These are phyloP conservation scores for Lactarius deliciosus DNA, from an alignment of 768 basidiomycete genomes.

Conservation along the genomic window DNA sequence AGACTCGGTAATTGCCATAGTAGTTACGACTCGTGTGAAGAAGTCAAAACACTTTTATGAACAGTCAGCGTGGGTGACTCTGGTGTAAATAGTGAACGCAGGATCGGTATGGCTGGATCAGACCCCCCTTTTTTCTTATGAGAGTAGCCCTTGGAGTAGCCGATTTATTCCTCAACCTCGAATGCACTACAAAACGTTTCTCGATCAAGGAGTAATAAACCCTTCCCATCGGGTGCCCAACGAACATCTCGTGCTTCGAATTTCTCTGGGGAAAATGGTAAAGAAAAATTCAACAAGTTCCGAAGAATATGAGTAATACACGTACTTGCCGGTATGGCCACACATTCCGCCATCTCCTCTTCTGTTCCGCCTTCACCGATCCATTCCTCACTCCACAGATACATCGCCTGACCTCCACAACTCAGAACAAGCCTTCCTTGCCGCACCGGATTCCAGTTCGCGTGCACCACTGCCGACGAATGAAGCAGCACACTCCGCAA, in stretches of 20 bases:
- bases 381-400: conserved; percentile 86
- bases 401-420: conserved; percentile 64
- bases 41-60: too few species aligned
- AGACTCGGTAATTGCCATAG: conserved; percentile 13
- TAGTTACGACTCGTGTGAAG: too few species aligned
- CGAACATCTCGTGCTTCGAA: conserved; percentile 68
- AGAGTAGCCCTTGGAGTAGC: neutral
- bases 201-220: conserved; percentile 70
- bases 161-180: conserved; percentile 25
- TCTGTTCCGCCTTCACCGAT: conserved; percentile 53
- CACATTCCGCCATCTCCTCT: conserved; percentile 83
- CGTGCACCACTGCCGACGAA: conserved; percentile 57
- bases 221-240: conserved; percentile 89
- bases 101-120: neutral
- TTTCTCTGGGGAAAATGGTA: conserved; percentile 45
- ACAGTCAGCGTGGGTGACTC: too few species aligned
- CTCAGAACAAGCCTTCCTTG: conserved; percentile 67
- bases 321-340: conserved; percentile 86
- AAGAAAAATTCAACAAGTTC: neutral
- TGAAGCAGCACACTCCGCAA: conserved; percentile 71
- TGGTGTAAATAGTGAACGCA: too few species aligned
- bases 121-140: neutral
- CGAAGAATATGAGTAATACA: conserved; percentile 26
- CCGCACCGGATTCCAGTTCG: conserved; percentile 84
- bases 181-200: conserved; percentile 63